A percentile compares a stretch with the other conserved stretches of the same genome.
Conservation (phyloP, 2,329 filamentous ascomycete genomes). For the Tolypocladium sp. region DNA sequence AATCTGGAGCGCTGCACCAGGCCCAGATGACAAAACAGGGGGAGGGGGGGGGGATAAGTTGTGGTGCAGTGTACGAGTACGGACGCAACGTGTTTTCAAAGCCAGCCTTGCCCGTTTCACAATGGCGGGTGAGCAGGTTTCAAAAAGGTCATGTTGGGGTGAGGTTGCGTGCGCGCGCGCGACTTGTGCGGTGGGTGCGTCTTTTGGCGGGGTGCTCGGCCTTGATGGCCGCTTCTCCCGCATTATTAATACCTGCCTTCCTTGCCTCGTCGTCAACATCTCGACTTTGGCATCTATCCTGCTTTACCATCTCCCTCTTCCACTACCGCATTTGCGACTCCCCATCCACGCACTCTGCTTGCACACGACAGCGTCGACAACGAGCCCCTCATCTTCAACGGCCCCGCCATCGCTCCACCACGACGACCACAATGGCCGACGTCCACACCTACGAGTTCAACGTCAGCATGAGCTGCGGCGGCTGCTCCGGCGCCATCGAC, state of each 20-base stretch:
- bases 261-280: neutral
- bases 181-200: neutral
- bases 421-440: slow-evolving; percentile 48
- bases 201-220: slow-evolving; percentile 2
- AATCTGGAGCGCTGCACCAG: no score
- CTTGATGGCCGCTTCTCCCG: neutral
- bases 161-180: neutral
- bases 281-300: neutral
- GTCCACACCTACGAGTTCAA: slow-evolving; percentile 92
- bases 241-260: neutral
- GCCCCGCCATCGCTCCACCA: slow-evolving; percentile 1
- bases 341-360: neutral
- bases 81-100: neutral
- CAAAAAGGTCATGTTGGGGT: neutral
- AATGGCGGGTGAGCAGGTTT: neutral
- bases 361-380: neutral
- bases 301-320: neutral
- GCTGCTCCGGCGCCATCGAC: slow-evolving; percentile 91
- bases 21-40: no score
- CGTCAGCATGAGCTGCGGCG: slow-evolving; percentile 87
- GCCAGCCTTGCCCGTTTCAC: neutral
- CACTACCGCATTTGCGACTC: neutral
- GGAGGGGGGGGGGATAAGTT: no score
- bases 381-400: neutral
- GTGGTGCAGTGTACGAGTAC: no score